phyloP scores from a whole-genome alignment of 2,329 filamentous ascomycete species.

The Ophiosphaerella korrae region DNA sequence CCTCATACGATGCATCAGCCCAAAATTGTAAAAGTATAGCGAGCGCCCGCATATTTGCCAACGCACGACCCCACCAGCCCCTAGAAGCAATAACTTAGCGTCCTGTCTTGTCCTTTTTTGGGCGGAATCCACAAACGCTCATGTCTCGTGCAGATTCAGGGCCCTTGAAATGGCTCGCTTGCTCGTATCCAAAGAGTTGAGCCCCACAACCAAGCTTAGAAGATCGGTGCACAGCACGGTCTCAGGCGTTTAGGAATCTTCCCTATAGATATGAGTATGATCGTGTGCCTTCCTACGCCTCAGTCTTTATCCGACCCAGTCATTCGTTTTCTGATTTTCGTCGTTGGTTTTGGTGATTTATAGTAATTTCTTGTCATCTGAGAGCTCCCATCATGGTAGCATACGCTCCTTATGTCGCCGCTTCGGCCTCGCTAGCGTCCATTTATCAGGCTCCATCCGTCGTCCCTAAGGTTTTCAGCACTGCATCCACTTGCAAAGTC shows the following conservation, averaged over 20 bases:
- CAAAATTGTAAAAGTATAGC: slow-evolving; percentile 1
- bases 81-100: background rate
- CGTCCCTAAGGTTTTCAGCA: slow-evolving; percentile 12
- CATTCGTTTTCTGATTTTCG: slow-evolving; percentile 16
- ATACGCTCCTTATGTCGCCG: slow-evolving; percentile 32
- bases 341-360: slow-evolving; percentile 7
- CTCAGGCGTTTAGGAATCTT: background rate
- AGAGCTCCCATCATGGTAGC: slow-evolving; percentile 30
- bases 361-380: slow-evolving; percentile 8
- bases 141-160: background rate
- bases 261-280: slow-evolving; percentile 12
- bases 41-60: background rate
- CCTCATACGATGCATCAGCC: slow-evolving; percentile 7
- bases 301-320: slow-evolving; percentile 6
- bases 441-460: slow-evolving; percentile 10
- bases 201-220: slow-evolving; percentile 9
- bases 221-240: slow-evolving; percentile 5
- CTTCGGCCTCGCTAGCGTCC: slow-evolving; percentile 28
- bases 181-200: slow-evolving; percentile 1
- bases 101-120: background rate
- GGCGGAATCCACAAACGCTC: slow-evolving; percentile 1
- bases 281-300: background rate
- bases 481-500: slow-evolving; percentile 12
- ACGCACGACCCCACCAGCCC: slow-evolving; percentile 4
- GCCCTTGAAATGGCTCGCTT: slow-evolving; percentile 1